phyloP scores from a whole-genome alignment of 2,329 filamentous ascomycete species.

The Truncatella angustata region DNA sequence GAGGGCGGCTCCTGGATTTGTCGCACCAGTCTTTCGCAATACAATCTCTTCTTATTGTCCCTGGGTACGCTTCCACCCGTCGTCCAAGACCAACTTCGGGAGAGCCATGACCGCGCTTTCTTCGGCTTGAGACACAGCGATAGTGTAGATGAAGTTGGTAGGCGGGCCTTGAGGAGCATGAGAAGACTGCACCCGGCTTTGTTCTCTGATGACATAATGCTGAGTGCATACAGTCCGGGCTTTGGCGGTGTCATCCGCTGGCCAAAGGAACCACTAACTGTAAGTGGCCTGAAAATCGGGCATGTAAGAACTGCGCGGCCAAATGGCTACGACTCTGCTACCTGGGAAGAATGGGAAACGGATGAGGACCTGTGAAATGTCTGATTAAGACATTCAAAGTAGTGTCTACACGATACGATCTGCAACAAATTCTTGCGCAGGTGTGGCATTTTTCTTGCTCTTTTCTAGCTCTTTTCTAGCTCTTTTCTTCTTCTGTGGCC shows the following conservation, averaged over 20 bases:
- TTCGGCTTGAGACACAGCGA: constrained; percentile 54
- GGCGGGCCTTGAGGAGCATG: constrained; percentile 52
- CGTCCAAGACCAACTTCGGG: constrained; percentile 46
- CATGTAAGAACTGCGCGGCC: constrained; percentile 41
- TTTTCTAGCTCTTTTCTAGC: too few relatives aligned
- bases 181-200: constrained; percentile 34
- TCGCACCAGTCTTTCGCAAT: constrained; percentile 33
- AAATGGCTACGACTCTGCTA: constrained; percentile 57
- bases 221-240: constrained; percentile 27
- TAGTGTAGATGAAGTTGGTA: constrained; percentile 57
- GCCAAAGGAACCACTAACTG: constrained; percentile 43
- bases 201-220: constrained; percentile 27
- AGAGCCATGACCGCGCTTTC: constrained; percentile 48
- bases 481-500: too few relatives aligned
- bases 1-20: constrained; percentile 32
- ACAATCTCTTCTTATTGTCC: constrained; percentile 33
- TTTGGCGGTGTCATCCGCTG: constrained; percentile 39
- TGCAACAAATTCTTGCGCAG: too few relatives aligned
- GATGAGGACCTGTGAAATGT: constrained; percentile 34
- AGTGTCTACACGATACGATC: background rate
- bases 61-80: constrained; percentile 45
- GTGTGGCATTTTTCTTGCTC: too few relatives aligned
- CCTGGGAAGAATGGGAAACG: constrained; percentile 52
- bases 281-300: constrained; percentile 43
- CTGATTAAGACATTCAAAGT: too few relatives aligned